Percentiles rank a stretch among this genome's conserved stretches.
Conservation (phyloP, 306 rosid species). For the Mimosa pudica region DNA sequence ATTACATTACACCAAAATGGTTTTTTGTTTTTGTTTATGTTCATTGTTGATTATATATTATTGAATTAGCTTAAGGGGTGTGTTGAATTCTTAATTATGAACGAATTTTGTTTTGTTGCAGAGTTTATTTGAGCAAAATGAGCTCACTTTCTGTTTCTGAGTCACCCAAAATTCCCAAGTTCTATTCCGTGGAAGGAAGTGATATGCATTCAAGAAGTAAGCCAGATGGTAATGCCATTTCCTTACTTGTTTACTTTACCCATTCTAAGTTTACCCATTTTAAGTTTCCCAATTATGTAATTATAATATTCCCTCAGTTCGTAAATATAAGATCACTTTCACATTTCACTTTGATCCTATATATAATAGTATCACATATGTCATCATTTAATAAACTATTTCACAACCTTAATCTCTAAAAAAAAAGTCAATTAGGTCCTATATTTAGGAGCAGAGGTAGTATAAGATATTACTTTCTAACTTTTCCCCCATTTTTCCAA, state of each 20-base stretch:
- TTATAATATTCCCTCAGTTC: no score
- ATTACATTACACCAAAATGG: no score
- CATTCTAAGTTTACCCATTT: background rate
- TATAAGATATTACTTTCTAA: no score
- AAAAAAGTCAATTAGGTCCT: no score
- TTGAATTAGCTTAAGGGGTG: background rate
- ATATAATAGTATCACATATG: no score
- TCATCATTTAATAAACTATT: no score
- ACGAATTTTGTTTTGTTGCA: constrained; percentile 19
- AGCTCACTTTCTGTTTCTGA: constrained; percentile 47
- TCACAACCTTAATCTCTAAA: no score
- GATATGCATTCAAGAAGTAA: constrained; percentile 50
- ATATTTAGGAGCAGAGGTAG: no score
- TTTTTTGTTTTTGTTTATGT: background rate
- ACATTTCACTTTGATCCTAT: no score
- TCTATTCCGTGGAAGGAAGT: constrained; percentile 59
- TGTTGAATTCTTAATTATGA: background rate
- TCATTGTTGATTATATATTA: no score
- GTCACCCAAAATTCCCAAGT: constrained; percentile 45
- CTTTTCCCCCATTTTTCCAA: no score
- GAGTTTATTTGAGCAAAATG: constrained; percentile 50
- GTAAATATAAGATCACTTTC: no score
- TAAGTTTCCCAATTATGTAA: background rate
- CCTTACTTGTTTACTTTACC: background rate
- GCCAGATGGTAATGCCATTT: constrained; percentile 53